Evolutionary conservation across 306 rosid species (phyloP).

Genomic region (Castanea crenata): DNA sequence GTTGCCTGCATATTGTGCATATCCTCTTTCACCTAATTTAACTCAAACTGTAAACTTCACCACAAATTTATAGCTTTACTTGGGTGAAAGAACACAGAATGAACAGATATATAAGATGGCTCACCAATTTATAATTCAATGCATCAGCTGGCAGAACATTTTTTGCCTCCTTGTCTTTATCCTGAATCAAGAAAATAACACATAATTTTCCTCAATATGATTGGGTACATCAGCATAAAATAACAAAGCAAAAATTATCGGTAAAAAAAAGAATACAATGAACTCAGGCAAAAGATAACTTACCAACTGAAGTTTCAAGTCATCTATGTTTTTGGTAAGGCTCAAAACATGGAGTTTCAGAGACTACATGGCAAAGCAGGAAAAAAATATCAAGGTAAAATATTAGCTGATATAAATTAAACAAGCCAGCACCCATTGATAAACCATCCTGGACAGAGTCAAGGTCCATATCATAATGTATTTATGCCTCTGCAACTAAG

Average conservation of each 20-base stretch:
- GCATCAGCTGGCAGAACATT: slow-evolving; percentile 30
- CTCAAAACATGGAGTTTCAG: slow-evolving; percentile 90
- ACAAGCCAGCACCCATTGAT: not conserved
- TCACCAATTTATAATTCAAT: slow-evolving; percentile 44
- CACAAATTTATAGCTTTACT: not conserved
- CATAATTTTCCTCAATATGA: slow-evolving; percentile 16
- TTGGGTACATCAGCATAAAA: slow-evolving; percentile 8
- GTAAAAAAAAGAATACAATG: not conserved
- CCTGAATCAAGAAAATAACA: slow-evolving; percentile 40
- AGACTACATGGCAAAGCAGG: slow-evolving; percentile 56
- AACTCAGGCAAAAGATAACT: slow-evolving; percentile 20
- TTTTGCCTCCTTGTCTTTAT: slow-evolving; percentile 45
- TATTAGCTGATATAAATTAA: slow-evolving; percentile 4
- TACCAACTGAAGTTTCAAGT: slow-evolving; percentile 71
- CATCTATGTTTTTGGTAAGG: slow-evolving; percentile 62
- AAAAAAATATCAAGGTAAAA: slow-evolving; percentile 16
- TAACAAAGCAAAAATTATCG: not conserved
- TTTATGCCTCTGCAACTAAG: not conserved
- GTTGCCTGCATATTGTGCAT: slow-evolving; percentile 18
- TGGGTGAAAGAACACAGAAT: slow-evolving; percentile 15
- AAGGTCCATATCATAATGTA: slow-evolving; percentile 11
- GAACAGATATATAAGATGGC: slow-evolving; percentile 28
- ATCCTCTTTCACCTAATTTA: slow-evolving; percentile 37
- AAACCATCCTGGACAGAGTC: not conserved
- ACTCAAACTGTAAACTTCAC: slow-evolving; percentile 21